A percentile compares a stretch with the other conserved stretches of the same genome.
Conservation (phyloP, 2,329 filamentous ascomycete species). For the Scorias spongiosa region DNA sequence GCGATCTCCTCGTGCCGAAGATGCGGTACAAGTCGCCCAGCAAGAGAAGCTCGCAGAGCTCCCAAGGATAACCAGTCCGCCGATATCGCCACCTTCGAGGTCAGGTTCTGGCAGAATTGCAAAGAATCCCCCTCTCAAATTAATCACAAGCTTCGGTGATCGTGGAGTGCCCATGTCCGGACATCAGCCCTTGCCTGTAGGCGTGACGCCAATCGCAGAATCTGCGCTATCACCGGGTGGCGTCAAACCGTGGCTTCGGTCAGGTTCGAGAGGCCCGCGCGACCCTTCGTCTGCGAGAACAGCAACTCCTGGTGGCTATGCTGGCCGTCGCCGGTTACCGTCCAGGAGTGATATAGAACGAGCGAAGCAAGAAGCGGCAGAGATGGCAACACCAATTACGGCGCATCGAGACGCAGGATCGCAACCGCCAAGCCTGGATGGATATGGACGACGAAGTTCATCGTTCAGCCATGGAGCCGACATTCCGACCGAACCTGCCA, state of each 20-base stretch:
- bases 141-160: slow-evolving; percentile 78
- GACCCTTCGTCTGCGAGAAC: slow-evolving; percentile 39
- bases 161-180: slow-evolving; percentile 44
- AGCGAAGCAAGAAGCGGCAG: slow-evolving; percentile 43
- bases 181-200: slow-evolving; percentile 46
- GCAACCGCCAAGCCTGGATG: slow-evolving; percentile 2
- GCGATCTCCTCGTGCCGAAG: slow-evolving; percentile 67
- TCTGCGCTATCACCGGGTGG: slow-evolving; percentile 52
- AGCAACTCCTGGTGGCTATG: slow-evolving; percentile 44
- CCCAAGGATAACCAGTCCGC: slow-evolving; percentile 45
- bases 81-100: slow-evolving; percentile 56
- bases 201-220: slow-evolving; percentile 72
- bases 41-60: slow-evolving; percentile 23
- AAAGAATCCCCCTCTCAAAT: slow-evolving; percentile 71
- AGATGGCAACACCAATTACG: slow-evolving; percentile 41
- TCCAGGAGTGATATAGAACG: slow-evolving; percentile 36
- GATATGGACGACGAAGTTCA: slow-evolving; percentile 8
- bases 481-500: slow-evolving; percentile 10
- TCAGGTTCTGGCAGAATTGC: slow-evolving; percentile 36
- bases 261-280: slow-evolving; percentile 18
- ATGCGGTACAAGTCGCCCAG: slow-evolving; percentile 41
- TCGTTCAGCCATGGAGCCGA: slow-evolving; percentile 7
- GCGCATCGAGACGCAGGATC: slow-evolving; percentile 40
- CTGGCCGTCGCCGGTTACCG: slow-evolving; percentile 47
- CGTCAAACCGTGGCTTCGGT: slow-evolving; percentile 22